Evolutionary conservation across 1,284 basidiomycete genomes (phyloP), one percentile per base, ranked within the genome.

Genomic region (Ustilago shanxiensis): DNA sequence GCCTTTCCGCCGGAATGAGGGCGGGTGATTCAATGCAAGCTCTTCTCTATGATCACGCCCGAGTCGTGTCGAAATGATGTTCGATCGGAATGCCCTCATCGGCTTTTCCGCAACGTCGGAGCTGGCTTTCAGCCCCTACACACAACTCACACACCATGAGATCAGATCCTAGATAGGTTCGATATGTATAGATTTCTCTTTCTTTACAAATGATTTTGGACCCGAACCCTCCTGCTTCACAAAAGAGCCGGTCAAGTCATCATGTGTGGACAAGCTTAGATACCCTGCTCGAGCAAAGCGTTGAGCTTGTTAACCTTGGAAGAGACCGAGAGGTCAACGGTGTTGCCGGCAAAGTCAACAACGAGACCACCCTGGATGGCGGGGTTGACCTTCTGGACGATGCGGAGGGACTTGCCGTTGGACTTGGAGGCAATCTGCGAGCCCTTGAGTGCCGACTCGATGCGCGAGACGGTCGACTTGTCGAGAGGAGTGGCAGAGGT

Each of bases 341-440:
- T 95, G 90, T 95, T 95, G 89, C 98, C 96, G 79, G 95, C 97
- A 87, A 99, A 95, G 89, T 99, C 96, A 63, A 99, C 93, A 66
- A 97, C 89, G 72, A 98, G 88, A 64, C 96, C 96, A 44, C 84
- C 84, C 73, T 83, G 80, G 64, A 85, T 78, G 51, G 77, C 61
- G 11, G 83, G 80, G 80, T 85, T 83, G 64, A 86, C 81, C 76
- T 83, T 85, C 69, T 81, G 79, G 39, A 71, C 71, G 45, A 85
- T 80, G 73, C 83, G 84, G 80, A 85, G 72, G 50, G 73, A 74
- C 79, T 85, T 83, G 53, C 81, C 83, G 60, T 79, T 80, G 52
- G 67, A 66, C 56, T 72, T 71, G 54, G 70, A 62, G 50, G 84
- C 84, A 57, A 79, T 79, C 69, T 81, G 76, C 39, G 83, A 83